These are phyloP conservation scores for Asterella californica DNA, from an alignment of 225 moss, liverwort and hornwort species.

Conservation along the genomic window DNA sequence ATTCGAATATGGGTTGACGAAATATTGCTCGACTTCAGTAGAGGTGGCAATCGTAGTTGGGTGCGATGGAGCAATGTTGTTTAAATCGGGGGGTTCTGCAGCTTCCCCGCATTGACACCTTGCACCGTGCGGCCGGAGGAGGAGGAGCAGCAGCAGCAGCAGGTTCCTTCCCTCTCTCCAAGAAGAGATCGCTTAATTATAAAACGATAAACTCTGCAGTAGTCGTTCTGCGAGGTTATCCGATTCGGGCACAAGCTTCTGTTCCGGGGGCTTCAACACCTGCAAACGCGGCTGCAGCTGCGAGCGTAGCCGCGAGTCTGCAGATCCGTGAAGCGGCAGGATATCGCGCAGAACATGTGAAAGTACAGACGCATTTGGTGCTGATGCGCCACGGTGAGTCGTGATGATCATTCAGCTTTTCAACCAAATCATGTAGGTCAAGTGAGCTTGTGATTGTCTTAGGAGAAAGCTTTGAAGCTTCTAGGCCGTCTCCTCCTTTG, in stretches of 20 bases:
- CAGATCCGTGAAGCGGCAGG: neutral
- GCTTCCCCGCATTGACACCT: neutral
- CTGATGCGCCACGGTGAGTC: slow-evolving; percentile 60
- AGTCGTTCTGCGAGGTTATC: neutral
- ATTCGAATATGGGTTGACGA: no score
- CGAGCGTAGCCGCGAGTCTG: slow-evolving; percentile 5
- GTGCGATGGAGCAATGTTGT: neutral
- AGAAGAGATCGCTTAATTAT: neutral
- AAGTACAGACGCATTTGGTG: slow-evolving; percentile 46
- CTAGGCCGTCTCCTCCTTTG: neutral
- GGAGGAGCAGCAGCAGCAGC: no score
- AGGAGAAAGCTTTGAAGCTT: neutral
- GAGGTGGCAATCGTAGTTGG: neutral
- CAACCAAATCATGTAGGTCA: neutral
- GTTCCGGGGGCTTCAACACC: neutral
- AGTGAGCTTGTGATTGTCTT: neutral
- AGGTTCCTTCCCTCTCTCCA: no score
- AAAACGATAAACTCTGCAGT: neutral
- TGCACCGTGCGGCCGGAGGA: neutral
- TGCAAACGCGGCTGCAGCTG: slow-evolving; percentile 3
- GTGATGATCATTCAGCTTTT: neutral
- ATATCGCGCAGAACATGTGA: neutral
- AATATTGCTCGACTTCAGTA: no score
- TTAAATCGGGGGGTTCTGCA: neutral
- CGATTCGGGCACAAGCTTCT: neutral